Conservation (phyloP, 2,329 filamentous ascomycete genomes). For the Chaetomium olivaceum region DNA sequence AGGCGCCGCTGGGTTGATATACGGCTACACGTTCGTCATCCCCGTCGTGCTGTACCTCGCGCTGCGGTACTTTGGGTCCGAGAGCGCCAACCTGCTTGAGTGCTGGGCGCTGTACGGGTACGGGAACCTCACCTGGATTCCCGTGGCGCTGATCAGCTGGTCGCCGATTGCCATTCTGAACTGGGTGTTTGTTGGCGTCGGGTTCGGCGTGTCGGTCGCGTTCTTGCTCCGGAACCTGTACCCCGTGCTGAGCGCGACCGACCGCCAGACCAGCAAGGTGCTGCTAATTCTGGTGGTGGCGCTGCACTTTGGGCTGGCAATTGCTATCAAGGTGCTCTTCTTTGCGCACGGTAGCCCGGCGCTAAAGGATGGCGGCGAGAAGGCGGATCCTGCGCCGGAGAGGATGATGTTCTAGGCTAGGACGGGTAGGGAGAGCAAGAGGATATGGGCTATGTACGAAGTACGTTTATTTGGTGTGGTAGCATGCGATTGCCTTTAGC, state of each 20-base stretch:
- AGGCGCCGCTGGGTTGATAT: conserved; percentile 87
- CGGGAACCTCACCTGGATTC: conserved; percentile 95
- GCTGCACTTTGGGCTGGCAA: conserved; percentile 83
- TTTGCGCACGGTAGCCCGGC: conserved; percentile 76
- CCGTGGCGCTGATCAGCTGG: conserved; percentile 89
- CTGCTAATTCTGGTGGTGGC: conserved; percentile 80
- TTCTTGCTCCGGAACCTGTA: conserved; percentile 86
- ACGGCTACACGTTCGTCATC: conserved; percentile 89
- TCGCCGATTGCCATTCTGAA: conserved; percentile 83
- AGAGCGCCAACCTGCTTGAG: conserved; percentile 89
- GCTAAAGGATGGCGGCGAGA: conserved; percentile 21
- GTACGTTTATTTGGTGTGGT: background rate
- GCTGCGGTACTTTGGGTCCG: conserved; percentile 92
- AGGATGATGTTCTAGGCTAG: conserved; percentile 18
- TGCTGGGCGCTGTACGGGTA: conserved; percentile 97
- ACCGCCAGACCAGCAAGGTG: conserved; percentile 86
- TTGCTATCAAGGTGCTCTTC: conserved; percentile 96
- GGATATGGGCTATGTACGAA: background rate
- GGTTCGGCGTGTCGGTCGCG: conserved; percentile 77
- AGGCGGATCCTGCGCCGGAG: conserved; percentile 4
- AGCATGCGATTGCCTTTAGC: background rate
- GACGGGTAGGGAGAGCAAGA: background rate
- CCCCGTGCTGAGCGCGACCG: conserved; percentile 88
- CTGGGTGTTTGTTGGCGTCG: conserved; percentile 87
- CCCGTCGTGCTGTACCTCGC: conserved; percentile 84